Evolutionary conservation across 768 basidiomycete species (phyloP).

Genomic region (Russula earlei): DNA sequence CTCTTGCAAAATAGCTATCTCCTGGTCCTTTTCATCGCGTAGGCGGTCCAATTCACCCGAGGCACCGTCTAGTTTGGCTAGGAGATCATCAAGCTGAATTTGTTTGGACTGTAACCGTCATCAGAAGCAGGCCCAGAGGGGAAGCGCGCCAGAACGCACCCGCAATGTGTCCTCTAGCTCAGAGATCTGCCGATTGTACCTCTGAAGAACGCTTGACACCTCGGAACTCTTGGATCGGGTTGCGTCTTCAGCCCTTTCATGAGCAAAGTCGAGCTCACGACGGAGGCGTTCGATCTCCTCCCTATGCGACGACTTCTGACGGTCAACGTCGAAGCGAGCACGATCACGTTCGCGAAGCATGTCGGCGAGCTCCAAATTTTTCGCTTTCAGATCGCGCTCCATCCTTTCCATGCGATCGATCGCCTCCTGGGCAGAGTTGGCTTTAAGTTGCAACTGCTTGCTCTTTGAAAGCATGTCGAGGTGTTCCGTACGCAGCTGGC

Average conservation of each 20-base stretch:
- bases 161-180: slow-evolving; percentile 95
- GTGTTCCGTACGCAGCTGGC: slow-evolving; percentile 94
- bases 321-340: slow-evolving; percentile 90
- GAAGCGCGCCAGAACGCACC: slow-evolving; percentile 36
- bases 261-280: slow-evolving; percentile 88
- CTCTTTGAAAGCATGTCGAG: slow-evolving; percentile 94
- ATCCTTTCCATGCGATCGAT: slow-evolving; percentile 98
- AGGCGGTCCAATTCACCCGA: slow-evolving; percentile 68
- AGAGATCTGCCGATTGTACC: slow-evolving; percentile 91
- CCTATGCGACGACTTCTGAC: slow-evolving; percentile 88
- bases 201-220: slow-evolving; percentile 76
- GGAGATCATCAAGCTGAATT: slow-evolving; percentile 89
- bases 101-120: slow-evolving; percentile 66
- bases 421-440: slow-evolving; percentile 96
- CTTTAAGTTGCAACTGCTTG: slow-evolving; percentile 96
- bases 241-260: slow-evolving; percentile 95
- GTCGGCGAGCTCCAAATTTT: slow-evolving; percentile 95
- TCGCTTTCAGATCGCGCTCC: slow-evolving; percentile 97
- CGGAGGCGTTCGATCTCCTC: slow-evolving; percentile 90
- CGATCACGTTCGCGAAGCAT: slow-evolving; percentile 98
- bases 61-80: slow-evolving; percentile 69
- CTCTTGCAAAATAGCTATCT: slow-evolving; percentile 91
- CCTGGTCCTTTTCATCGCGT: slow-evolving; percentile 94
- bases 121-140: not conserved
- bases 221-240: slow-evolving; percentile 88